Percentiles rank a stretch among this genome's conserved stretches.
phyloP scores from a whole-genome alignment of 73 alveolate genomes.

The Loxodes magnus region DNA sequence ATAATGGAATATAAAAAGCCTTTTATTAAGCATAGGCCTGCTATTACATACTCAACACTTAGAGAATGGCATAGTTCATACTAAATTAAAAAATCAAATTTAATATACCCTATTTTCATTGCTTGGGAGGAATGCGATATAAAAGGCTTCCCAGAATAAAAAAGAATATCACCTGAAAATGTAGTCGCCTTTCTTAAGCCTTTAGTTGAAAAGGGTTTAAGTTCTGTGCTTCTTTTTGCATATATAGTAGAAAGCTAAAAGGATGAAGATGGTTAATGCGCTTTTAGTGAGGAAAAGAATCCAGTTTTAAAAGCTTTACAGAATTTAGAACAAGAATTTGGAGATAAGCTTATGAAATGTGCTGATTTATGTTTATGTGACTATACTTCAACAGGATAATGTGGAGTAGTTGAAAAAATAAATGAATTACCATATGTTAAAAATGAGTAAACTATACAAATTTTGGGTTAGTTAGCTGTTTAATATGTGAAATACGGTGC shows the following conservation, averaged over 20 bases:
- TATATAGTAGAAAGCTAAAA: slow-evolving; percentile 20
- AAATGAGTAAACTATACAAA: slow-evolving; percentile 12
- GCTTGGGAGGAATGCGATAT: background rate
- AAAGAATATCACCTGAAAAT: slow-evolving; percentile 8
- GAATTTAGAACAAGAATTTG: slow-evolving; percentile 13
- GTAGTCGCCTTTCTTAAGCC: slow-evolving; percentile 17
- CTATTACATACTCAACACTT: no score
- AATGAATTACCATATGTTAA: background rate
- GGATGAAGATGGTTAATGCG: slow-evolving; percentile 27
- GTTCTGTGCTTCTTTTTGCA: slow-evolving; percentile 32
- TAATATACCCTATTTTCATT: slow-evolving; percentile 22
- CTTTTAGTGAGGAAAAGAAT: slow-evolving; percentile 29
- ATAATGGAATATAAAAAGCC: no score
- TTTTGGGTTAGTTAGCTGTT: slow-evolving; percentile 37
- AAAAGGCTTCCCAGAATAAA: background rate
- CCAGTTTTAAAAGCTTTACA: slow-evolving; percentile 41
- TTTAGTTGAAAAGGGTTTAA: slow-evolving; percentile 31
- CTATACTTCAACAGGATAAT: slow-evolving; percentile 27
- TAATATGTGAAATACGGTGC: slow-evolving; percentile 52
- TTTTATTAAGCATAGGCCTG: no score
- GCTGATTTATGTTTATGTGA: slow-evolving; percentile 64
- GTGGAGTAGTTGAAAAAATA: background rate
- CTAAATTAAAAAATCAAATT: slow-evolving; percentile 11
- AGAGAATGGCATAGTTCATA: slow-evolving; percentile 25
- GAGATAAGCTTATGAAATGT: slow-evolving; percentile 24